Evolutionary conservation across 139 green algal species (phyloP).

Genomic region (Picocystis salinarum): DNA sequence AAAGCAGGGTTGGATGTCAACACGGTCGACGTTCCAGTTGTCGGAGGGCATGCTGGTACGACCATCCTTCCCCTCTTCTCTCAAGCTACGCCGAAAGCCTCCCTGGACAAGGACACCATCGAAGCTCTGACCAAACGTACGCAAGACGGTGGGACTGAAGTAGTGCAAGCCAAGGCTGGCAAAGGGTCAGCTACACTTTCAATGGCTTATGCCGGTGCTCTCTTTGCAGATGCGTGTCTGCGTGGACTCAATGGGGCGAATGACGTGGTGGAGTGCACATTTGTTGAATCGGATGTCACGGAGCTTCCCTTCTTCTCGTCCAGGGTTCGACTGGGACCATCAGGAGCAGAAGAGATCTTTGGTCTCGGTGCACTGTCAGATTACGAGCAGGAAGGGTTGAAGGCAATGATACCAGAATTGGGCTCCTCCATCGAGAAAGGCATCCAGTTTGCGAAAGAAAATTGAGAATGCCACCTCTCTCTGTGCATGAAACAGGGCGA

Average conservation of each 20-base stretch:
- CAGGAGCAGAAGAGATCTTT: constrained; percentile 46
- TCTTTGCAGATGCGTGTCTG: constrained; percentile 84
- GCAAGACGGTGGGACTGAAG: constrained; percentile 96
- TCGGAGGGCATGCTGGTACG: constrained; percentile 90
- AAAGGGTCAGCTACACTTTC: constrained; percentile 30
- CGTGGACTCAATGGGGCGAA: constrained; percentile 71
- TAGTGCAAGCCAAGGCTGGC: constrained; percentile 37
- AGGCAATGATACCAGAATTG: constrained; percentile 16
- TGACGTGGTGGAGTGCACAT: constrained; percentile 51
- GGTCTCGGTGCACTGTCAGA: constrained; percentile 55
- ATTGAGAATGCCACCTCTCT: too few species aligned
- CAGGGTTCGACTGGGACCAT: constrained; percentile 39
- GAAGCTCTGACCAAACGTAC: constrained; percentile 90
- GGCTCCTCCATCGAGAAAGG: constrained; percentile 20
- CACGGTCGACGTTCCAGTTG: constrained; percentile 82
- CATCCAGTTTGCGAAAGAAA: constrained; percentile 14
- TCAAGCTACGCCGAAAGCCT: constrained; percentile 64
- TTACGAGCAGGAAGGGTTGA: constrained; percentile 71
- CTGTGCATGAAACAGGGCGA: too few species aligned
- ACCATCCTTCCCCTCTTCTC: constrained; percentile 98
- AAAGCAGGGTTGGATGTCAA: constrained; percentile 51
- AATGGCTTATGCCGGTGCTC: constrained; percentile 70
- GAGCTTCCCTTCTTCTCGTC: constrained; percentile 80
- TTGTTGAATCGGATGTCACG: constrained; percentile 59
- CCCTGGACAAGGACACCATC: constrained; percentile 50